A percentile compares a stretch with the other conserved stretches of the same genome.
phyloP scores from a whole-genome alignment of 139 green algal genomes.

The Tetradesmus lagerheimii region DNA sequence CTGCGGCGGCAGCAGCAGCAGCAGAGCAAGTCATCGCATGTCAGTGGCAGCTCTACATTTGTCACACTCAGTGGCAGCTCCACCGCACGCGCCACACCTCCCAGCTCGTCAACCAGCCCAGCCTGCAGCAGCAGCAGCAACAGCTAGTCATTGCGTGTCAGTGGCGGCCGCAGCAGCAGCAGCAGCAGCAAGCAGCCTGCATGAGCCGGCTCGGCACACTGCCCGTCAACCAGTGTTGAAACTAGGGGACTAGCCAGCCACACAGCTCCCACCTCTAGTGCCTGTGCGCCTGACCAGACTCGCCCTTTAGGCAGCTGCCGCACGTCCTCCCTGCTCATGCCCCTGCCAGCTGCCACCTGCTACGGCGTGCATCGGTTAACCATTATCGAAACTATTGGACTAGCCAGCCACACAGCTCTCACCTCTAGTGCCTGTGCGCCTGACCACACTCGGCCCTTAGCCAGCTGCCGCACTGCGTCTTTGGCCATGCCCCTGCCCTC shows the following conservation, averaged over 20 bases:
- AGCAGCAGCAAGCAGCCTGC: too few species aligned
- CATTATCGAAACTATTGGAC: too few species aligned
- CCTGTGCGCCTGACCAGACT: slow-evolving; percentile 83
- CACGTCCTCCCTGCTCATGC: slow-evolving; percentile 3
- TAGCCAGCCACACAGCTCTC: slow-evolving; percentile 33
- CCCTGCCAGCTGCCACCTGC: too few species aligned
- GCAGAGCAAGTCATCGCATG: background rate
- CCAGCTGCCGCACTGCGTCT: slow-evolving; percentile 57
- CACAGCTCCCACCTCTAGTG: slow-evolving; percentile 58
- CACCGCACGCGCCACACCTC: slow-evolving; percentile 80
- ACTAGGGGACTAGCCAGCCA: too few species aligned
- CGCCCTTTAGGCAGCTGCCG: slow-evolving; percentile 76
- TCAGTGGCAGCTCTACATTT: too few species aligned
- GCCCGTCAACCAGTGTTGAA: too few species aligned
- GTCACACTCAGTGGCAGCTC: slow-evolving; percentile 49
- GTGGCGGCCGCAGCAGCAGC: too few species aligned
- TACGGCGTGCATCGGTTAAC: too few species aligned
- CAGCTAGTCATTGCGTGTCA: background rate
- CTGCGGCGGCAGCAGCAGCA: background rate
- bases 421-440: slow-evolving; percentile 73
- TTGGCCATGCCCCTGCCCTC: slow-evolving; percentile 45
- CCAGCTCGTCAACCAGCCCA: slow-evolving; percentile 87
- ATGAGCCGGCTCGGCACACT: too few species aligned
- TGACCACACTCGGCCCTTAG: slow-evolving; percentile 91
- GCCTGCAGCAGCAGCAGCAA: background rate